These are phyloP conservation scores for Lachancea fermentati DNA, from an alignment of 805 yeast genomes.

Conservation along the genomic window DNA sequence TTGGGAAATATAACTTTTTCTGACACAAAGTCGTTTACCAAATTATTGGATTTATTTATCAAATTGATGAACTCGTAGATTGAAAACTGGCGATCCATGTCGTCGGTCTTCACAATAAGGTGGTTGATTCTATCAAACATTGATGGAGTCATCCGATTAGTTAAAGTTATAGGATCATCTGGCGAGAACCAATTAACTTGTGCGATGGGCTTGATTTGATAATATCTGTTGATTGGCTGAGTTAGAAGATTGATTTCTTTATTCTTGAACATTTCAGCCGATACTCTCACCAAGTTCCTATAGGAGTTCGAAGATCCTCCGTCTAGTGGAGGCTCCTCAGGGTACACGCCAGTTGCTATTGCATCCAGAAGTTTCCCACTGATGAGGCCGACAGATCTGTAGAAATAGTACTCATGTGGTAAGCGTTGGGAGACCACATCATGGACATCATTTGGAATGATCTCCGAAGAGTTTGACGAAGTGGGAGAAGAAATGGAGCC, in stretches of 20 bases:
- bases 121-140: constrained; percentile 38
- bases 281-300: constrained; percentile 44
- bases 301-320: constrained; percentile 55
- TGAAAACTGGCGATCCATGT: constrained; percentile 24
- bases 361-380: constrained; percentile 55
- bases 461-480: constrained; percentile 9
- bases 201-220: constrained; percentile 64
- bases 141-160: constrained; percentile 51
- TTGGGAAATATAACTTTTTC: constrained; percentile 28
- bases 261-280: constrained; percentile 47
- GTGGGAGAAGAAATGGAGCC: constrained; percentile 8
- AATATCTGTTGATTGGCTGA: constrained; percentile 73
- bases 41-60: constrained; percentile 25
- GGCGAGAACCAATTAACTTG: constrained; percentile 52
- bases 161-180: constrained; percentile 35
- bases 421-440: constrained; percentile 77
- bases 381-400: constrained; percentile 70
- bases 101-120: constrained; percentile 29
- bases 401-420: constrained; percentile 81
- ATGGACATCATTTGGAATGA: constrained; percentile 71
- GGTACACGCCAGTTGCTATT: constrained; percentile 55
- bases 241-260: constrained; percentile 63
- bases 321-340: constrained; percentile 63
- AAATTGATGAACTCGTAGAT: constrained; percentile 23
- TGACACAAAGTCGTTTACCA: constrained; percentile 32